Conservation (phyloP, 192 early-diverging fungal species). For the Rhizoclosmatium globosum region DNA sequence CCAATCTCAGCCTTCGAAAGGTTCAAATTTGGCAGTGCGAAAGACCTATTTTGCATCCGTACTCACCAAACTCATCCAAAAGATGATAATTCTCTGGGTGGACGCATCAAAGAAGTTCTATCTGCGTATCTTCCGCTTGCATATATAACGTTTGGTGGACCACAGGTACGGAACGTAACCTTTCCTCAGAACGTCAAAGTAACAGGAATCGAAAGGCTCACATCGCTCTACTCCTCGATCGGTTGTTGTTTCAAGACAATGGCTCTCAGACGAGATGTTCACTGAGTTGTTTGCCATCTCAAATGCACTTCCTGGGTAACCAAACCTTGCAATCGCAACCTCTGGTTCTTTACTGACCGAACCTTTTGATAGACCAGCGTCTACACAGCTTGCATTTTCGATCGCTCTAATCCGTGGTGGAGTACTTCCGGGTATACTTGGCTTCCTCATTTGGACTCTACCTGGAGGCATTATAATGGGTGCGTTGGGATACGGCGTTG, state of each 20-base stretch:
- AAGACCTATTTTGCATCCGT: too few species aligned
- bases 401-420: slow-evolving; percentile 52
- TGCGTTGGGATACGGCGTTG: slow-evolving; percentile 55
- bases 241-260: slow-evolving; percentile 62
- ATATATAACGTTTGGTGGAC: slow-evolving; percentile 70
- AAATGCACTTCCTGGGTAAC: slow-evolving; percentile 67
- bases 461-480: slow-evolving; percentile 68
- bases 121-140: slow-evolving; percentile 57
- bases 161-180: slow-evolving; percentile 42
- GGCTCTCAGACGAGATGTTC: slow-evolving; percentile 64
- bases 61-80: background rate
- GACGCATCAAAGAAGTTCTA: slow-evolving; percentile 37
- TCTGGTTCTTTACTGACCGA: background rate
- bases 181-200: slow-evolving; percentile 27
- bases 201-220: slow-evolving; percentile 40
- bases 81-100: slow-evolving; percentile 6
- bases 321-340: background rate
- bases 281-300: slow-evolving; percentile 72
- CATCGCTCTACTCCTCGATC: slow-evolving; percentile 62
- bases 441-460: slow-evolving; percentile 58
- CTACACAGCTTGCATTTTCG: slow-evolving; percentile 50
- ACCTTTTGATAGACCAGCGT: slow-evolving; percentile 31
- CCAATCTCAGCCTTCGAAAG: too few species aligned
- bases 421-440: slow-evolving; percentile 41
- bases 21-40: too few species aligned